Evolutionary conservation across 139 green algal species (phyloP).

Genomic region (Chlorella sp.): DNA sequence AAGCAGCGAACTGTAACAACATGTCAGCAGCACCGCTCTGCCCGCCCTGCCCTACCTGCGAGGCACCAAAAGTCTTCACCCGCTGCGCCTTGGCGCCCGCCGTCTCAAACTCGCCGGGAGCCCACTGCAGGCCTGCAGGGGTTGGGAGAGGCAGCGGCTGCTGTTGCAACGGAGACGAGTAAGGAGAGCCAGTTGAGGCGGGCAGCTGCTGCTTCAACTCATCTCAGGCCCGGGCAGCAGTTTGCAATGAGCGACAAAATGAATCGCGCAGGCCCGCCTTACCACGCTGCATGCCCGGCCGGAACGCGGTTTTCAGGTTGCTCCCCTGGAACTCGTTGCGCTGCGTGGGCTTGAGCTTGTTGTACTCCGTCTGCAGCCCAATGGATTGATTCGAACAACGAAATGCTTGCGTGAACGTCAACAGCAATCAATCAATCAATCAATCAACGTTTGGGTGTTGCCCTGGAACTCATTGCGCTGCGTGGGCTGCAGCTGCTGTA

Average conservation of each 20-base stretch:
- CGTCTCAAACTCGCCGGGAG: slow-evolving; percentile 34
- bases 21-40: no score
- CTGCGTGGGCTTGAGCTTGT: slow-evolving; percentile 29
- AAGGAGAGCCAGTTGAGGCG: no score
- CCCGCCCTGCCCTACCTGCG: background rate
- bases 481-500: background rate
- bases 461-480: background rate
- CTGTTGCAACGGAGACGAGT: no score
- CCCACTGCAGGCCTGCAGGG: slow-evolving; percentile 36
- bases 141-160: background rate
- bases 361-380: slow-evolving; percentile 38
- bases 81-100: background rate
- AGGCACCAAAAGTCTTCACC: background rate
- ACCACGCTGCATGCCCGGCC: slow-evolving; percentile 28
- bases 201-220: no score
- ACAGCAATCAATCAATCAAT: no score
- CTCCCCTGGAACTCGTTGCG: slow-evolving; percentile 43
- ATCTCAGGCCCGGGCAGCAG: no score
- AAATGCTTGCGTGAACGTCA: no score
- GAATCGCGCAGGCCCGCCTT: no score
- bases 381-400: no score
- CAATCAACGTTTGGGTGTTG: no score
- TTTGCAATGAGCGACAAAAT: no score
- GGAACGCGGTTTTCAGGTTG: slow-evolving; percentile 48
- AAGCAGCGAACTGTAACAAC: no score